Conservation (phyloP, 1,284 basidiomycete genomes). For the Veloboletus limbatus region DNA sequence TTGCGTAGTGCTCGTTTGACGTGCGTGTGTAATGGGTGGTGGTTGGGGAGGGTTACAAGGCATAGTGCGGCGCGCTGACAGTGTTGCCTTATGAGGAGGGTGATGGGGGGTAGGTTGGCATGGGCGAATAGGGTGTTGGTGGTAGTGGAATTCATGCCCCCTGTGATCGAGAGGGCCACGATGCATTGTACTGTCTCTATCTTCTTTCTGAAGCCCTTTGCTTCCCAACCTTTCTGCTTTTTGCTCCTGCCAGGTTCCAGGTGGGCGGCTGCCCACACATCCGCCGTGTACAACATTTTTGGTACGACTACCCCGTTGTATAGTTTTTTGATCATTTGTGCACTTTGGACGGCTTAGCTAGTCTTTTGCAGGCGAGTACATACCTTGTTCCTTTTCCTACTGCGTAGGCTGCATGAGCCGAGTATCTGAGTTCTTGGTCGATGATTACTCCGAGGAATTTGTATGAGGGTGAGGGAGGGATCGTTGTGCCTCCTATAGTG, state of each 20-base stretch:
- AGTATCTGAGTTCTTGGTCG: constrained; percentile 12
- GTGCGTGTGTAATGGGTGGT: constrained; percentile 9
- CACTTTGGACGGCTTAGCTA: not conserved
- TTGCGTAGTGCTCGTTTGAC: not conserved
- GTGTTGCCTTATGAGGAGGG: constrained; percentile 13
- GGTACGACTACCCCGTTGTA: constrained; percentile 9
- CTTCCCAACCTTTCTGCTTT: not conserved
- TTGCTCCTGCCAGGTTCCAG: not conserved
- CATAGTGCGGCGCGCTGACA: constrained; percentile 5
- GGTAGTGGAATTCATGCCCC: constrained; percentile 21
- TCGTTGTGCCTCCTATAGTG: not conserved
- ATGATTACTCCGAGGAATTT: constrained; percentile 18
- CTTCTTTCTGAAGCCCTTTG: constrained; percentile 11
- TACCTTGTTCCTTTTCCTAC: constrained; percentile 13
- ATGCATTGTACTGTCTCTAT: constrained; percentile 15
- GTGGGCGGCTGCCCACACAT: constrained; percentile 2
- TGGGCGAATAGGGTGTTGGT: constrained; percentile 23
- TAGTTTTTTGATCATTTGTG: constrained; percentile 3
- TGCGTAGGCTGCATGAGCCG: constrained; percentile 4
- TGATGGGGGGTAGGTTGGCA: constrained; percentile 18
- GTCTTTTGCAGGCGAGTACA: not conserved
- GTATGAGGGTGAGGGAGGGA: constrained; percentile 2
- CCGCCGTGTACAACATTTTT: constrained; percentile 14
- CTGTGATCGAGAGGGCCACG: constrained; percentile 17
- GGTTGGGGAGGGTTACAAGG: constrained; percentile 5